A percentile compares a stretch with the other conserved stretches of the same genome.
Evolutionary conservation across 1,284 basidiomycete species (phyloP).

Genomic region (Malassezia caprae): DNA sequence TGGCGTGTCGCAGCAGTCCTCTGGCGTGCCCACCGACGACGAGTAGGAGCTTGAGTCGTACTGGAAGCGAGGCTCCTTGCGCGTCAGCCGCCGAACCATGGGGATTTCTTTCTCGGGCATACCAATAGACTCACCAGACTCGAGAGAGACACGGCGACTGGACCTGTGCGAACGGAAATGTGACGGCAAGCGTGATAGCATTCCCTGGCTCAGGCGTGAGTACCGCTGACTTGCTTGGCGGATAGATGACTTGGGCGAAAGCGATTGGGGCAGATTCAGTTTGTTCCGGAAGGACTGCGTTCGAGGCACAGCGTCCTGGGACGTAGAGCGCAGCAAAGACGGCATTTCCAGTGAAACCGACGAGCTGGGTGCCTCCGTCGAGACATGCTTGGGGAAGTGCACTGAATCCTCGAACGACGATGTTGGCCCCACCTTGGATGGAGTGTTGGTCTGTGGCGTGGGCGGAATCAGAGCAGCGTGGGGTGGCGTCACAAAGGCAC

Average conservation of each 20-base stretch:
- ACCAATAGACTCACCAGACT: slow-evolving; percentile 11
- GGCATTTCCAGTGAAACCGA: not conserved
- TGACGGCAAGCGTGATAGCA: slow-evolving; percentile 13
- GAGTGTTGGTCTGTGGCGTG: not conserved
- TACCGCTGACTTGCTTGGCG: slow-evolving; percentile 1
- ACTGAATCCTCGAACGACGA: not conserved
- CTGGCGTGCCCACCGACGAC: not conserved
- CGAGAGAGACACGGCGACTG: slow-evolving; percentile 7
- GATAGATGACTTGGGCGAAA: slow-evolving; percentile 2
- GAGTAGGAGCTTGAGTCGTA: slow-evolving; percentile 19
- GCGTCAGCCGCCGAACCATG: slow-evolving; percentile 13
- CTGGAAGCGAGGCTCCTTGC: slow-evolving; percentile 11
- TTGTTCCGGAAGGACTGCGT: slow-evolving; percentile 4
- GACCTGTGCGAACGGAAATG: slow-evolving; percentile 10
- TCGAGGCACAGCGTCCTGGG: not conserved
- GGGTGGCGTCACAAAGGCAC: not conserved
- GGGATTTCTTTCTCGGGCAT: slow-evolving; percentile 12
- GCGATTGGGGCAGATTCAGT: not conserved
- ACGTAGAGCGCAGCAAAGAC: not conserved
- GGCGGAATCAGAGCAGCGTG: not conserved
- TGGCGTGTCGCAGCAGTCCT: not conserved
- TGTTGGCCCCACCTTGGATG: not conserved
- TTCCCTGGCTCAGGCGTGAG: slow-evolving; percentile 3
- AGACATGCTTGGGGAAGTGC: not conserved
- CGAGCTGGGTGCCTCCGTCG: not conserved